Evolutionary conservation across 176 grass and related monocot species (phyloP), one percentile per base, ranked within the genome.

Genomic region (Lolium rigidum): DNA sequence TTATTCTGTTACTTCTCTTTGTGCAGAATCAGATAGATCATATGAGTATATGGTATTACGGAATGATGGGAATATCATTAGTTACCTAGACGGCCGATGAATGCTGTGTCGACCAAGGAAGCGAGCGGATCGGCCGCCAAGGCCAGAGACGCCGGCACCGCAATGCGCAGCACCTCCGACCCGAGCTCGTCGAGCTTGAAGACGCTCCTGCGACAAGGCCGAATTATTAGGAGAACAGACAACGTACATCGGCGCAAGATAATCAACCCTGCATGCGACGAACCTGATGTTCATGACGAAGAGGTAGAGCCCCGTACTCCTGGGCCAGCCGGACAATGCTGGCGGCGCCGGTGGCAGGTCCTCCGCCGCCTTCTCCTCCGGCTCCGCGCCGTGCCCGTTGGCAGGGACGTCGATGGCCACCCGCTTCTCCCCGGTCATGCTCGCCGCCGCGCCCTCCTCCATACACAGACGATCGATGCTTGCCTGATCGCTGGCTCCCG

Each of bases 1-100:
- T 21, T 21, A 10, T 59, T 9, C 9, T 64, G 3, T 11, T 13
- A 2, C 26, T 10, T 21, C 2, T 11, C 12, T 0, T 2, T 31
- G 28, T 28, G 6, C 24, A 64, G 61, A 64, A 3, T 20, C 10
- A 20, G 10, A 35, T 35, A 49, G 22, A 75, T 52, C 21, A 2
- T 38, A 65, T 24, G 6, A 66, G 1, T 15, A 64, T 2, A 13
- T 41, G 63, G 8, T 8, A 31, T 60, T 60, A 6, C 7, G 38
- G 46, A 72, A 20, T 70, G 12, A 16, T 7, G 16, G 49, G 35
- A 46, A 13, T 15, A 16, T 17, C 9, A 10, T 72, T 31, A 46
- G 11, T 84, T 84, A 99, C 97, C 97, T 99, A 99, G 72, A 61
- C 93, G 90, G 22, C 97, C 97, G 80, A 99, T 91, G 88, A 99